Conservation (phyloP, 164 flowering plant species). For the Macadamia tetraphylla region DNA sequence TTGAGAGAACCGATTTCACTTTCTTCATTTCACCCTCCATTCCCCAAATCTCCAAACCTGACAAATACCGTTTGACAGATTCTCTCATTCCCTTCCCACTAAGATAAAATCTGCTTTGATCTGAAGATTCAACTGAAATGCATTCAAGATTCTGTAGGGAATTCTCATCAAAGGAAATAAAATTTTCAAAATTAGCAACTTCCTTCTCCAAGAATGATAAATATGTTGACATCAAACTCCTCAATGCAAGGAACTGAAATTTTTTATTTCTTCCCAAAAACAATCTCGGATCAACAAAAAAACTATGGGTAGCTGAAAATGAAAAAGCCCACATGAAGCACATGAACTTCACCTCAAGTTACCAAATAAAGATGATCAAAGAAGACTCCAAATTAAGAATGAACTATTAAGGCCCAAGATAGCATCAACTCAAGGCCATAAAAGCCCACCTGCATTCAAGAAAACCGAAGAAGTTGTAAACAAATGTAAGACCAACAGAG, state of each 20-base stretch:
- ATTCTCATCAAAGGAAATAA: neutral
- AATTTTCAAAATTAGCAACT: conserved; percentile 1
- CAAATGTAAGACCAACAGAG: too few species aligned
- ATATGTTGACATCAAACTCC: conserved; percentile 9
- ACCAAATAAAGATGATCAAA: conserved; percentile 4
- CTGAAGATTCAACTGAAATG: neutral
- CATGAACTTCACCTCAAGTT: neutral
- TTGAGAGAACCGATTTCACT: conserved; percentile 19
- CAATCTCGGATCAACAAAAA: conserved; percentile 1
- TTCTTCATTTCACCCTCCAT: conserved; percentile 10
- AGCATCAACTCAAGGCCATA: too few species aligned
- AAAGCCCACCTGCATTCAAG: too few species aligned
- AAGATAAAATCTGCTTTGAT: neutral
- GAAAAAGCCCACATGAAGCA: conserved; percentile 13
- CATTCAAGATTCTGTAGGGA: neutral
- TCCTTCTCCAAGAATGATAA: conserved; percentile 6
- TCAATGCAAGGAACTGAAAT: neutral
- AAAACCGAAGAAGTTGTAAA: too few species aligned
- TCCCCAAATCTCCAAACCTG: neutral
- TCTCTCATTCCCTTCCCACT: neutral
- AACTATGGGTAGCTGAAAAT: conserved; percentile 2
- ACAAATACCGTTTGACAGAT: neutral
- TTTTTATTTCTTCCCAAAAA: neutral
- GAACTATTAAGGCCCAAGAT: neutral
- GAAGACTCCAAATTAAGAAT: neutral